These are phyloP conservation scores for Diplodia corticola DNA, from an alignment of 2,329 filamentous ascomycete genomes.

Conservation along the genomic window DNA sequence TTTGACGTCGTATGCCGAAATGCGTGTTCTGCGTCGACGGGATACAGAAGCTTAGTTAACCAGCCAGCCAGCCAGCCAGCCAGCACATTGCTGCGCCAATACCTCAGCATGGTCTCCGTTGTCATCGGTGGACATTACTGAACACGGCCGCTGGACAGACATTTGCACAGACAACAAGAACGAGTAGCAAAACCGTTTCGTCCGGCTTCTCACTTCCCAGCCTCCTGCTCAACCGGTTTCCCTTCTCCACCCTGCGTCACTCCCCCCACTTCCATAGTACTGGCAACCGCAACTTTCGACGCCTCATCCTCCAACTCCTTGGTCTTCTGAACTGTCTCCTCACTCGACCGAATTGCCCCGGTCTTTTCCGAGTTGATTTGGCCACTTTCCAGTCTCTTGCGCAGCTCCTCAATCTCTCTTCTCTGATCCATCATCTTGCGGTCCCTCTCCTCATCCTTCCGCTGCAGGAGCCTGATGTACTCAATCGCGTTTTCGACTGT, in stretches of 20 bases:
- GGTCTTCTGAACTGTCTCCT: background rate
- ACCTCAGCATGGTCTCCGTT: background rate
- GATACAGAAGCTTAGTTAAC: no score
- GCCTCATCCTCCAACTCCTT: background rate
- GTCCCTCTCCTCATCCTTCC: slow-evolving; percentile 67
- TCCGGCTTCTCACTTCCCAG: slow-evolving; percentile 6
- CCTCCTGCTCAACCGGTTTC: background rate
- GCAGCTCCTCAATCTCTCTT: slow-evolving; percentile 53
- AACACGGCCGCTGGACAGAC: background rate
- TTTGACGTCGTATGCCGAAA: background rate
- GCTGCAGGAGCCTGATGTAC: slow-evolving; percentile 84
- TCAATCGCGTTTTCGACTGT: slow-evolving; percentile 97
- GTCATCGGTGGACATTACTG: background rate
- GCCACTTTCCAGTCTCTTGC: slow-evolving; percentile 36
- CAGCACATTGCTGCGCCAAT: background rate
- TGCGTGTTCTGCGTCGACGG: background rate
- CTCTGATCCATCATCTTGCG: slow-evolving; percentile 65
- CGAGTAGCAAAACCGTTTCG: background rate
- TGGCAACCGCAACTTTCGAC: background rate
- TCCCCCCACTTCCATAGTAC: background rate
- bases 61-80: background rate
- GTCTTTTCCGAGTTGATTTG: background rate
- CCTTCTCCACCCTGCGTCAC: background rate
- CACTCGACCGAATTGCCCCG: background rate
- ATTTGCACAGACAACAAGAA: background rate